Base-by-base conservation (phyloP, 2,329 filamentous ascomycete genomes). In the Corynespora cassiicola region DNA sequence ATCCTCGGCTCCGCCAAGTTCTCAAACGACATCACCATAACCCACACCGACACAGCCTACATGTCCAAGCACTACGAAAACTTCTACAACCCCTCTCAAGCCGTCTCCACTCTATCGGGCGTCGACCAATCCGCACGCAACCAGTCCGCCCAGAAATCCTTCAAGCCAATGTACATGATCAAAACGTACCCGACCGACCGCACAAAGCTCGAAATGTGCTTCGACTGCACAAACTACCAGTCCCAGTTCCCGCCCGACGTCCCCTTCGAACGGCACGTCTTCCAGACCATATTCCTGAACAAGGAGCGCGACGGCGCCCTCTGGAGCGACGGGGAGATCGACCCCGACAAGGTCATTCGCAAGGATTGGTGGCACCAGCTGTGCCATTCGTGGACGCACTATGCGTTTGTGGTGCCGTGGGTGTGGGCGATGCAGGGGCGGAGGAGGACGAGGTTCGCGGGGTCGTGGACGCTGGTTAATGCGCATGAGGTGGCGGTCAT, bases 191-290 rank as follows among this genome's bases (percentile, higher is more conserved):
- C 72, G 0, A 43, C 75, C 10, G 77, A 84, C 50, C 72, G 74
- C 1, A 77, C 71, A 2, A 79, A 82, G 61, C 76, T 75, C 22
- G 79, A 81, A 59, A 81, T 73, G 76, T 85, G 79, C 39, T 90
- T 88, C 66, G 85, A 90, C 63, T 87, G 84, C 68, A 85, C 82
- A 23, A 87, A 88, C 61, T 88, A 89, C 66, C 86, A 90, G 61
- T 77, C 83, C 28, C 86, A 89, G 58, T 86, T 90, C 47, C 65
- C 66, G 5, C 81, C 81, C 1, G 63, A 72, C 2, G 70, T 79
- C 0, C 73, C 75, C 0, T 76, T 79, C 35, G 75, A 80, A 17
- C 73, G 79, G 34, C 84, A 87, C 53, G 78, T 89, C 11, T 89
- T 87, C 61, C 85, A 90, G 51, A 84, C 80, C 7, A 86, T 85